Base-by-base conservation (phyloP, 2,329 filamentous ascomycete genomes). In the Xylariaceae sp. region DNA sequence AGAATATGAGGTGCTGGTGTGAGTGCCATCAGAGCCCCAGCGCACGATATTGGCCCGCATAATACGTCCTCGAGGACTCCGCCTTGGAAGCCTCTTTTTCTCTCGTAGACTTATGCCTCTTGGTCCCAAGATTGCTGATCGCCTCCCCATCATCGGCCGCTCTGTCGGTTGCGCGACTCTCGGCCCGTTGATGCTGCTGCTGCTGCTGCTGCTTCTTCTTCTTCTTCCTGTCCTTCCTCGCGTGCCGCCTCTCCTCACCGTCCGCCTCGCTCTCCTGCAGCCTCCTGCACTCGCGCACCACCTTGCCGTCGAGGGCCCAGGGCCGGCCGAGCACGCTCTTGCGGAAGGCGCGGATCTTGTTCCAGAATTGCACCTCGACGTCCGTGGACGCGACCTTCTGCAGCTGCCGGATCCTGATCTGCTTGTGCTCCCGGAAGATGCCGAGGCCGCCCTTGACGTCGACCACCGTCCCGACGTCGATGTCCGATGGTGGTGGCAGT, bases 301-400 rank as follows among this genome's bases (percentile, higher is more conserved):
- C 64, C 37, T 58, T 63, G 15, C 55, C 52, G 19, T 59, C 63
- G 19, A 81, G 45, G n/a, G 66, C 50, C 78, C 78, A 82, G 0
- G 73, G 68, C 36, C 52, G 56, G 3, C 55, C 52, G 11, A 82
- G 58, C 5, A 76, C 59, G 4, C 72, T 63, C 21, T 47, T 49
- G 22, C 64, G 63, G 47, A 81, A 78, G 19, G 53, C 54, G 13
- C 52, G 43, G 28, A 67, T 59, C 55, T 74, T 74, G 45, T 68
- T 62, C 77, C 77, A 82, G 7, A 78, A 71, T 6, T 49, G 53
- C 3, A 80, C 59, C 50, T 83, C 78, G 21, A 71, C 62, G 29
- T 67, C 64, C 0, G 76, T 81, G 28, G 67, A 64, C 16, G 49
- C 52, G 4, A 81, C 36, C 0, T 60, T 43, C n/a, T 52, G 48